Conservation (phyloP, 78 protist genomes). For the Anaeramoeba ignava region DNA sequence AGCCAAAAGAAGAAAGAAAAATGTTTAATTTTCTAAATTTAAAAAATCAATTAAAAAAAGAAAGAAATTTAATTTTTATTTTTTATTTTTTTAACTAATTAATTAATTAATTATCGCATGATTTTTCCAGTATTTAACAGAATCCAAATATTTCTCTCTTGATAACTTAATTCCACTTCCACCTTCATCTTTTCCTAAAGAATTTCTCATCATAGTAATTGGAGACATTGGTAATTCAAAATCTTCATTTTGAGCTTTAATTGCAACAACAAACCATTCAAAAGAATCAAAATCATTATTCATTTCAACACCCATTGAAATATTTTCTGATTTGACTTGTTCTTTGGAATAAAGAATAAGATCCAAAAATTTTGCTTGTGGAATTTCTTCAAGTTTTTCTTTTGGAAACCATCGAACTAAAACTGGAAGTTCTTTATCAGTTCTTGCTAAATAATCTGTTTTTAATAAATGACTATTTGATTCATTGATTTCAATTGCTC, state of each 20-base stretch:
- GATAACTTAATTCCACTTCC: constrained; percentile 37
- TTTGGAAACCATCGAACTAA: constrained; percentile 16
- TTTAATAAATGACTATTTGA: constrained; percentile 9
- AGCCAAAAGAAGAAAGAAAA: no score
- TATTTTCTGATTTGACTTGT: constrained; percentile 18
- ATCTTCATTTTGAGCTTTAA: constrained; percentile 40
- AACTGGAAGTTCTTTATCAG: constrained; percentile 23
- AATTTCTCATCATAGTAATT: constrained; percentile 50
- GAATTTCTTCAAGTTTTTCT: neutral
- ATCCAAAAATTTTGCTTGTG: constrained; percentile 23
- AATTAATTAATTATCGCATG: constrained; percentile 3
- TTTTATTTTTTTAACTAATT: no score
- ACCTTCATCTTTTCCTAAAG: constrained; percentile 36
- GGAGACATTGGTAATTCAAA: constrained; percentile 42
- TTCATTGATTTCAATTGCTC: constrained; percentile 4
- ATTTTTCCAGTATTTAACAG: constrained; percentile 31
- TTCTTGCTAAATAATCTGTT: constrained; percentile 25
- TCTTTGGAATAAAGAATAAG: constrained; percentile 32
- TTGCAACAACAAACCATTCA: constrained; percentile 39
- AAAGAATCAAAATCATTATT: no score
- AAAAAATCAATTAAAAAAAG: neutral
- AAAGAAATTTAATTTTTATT: neutral
- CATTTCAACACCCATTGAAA: neutral
- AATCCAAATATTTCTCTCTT: constrained; percentile 18
- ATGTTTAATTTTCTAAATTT: no score